Conservation (phyloP, 768 basidiomycete genomes). For the Trametes cinnabarina region DNA sequence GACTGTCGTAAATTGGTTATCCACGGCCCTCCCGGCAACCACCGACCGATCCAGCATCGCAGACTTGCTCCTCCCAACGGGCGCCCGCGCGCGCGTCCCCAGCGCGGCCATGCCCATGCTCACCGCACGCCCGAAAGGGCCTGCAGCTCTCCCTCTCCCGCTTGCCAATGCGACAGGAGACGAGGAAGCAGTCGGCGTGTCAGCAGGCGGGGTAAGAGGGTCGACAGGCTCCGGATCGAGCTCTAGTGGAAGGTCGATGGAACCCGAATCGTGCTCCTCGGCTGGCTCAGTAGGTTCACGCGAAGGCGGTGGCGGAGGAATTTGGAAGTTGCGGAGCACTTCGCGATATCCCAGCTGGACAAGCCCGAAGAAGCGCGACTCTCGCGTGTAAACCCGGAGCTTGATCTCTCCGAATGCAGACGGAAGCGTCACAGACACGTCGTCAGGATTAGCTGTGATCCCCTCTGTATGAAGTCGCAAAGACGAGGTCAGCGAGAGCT, state of each 20-base stretch:
- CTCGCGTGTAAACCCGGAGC: slow-evolving; percentile 67
- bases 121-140: slow-evolving; percentile 17
- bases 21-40: slow-evolving; percentile 5
- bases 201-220: slow-evolving; percentile 36
- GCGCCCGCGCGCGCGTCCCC: neutral
- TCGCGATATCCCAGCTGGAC: slow-evolving; percentile 68
- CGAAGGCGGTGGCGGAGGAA: neutral
- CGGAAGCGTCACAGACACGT: slow-evolving; percentile 67
- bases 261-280: neutral
- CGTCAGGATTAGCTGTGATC: slow-evolving; percentile 52
- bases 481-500: neutral
- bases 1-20: slow-evolving; percentile 18
- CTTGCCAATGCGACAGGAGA: neutral
- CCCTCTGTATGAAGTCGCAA: neutral
- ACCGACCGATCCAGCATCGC: slow-evolving; percentile 3
- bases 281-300: neutral
- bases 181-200: slow-evolving; percentile 39
- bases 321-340: slow-evolving; percentile 30
- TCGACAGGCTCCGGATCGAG: neutral
- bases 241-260: neutral
- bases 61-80: slow-evolving; percentile 10
- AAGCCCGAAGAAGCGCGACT: slow-evolving; percentile 51
- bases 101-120: slow-evolving; percentile 6
- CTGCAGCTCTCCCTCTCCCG: neutral
- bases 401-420: slow-evolving; percentile 65